phyloP scores from a whole-genome alignment of 352 stramenopile genomes.

The Phytophthora cactorum region DNA sequence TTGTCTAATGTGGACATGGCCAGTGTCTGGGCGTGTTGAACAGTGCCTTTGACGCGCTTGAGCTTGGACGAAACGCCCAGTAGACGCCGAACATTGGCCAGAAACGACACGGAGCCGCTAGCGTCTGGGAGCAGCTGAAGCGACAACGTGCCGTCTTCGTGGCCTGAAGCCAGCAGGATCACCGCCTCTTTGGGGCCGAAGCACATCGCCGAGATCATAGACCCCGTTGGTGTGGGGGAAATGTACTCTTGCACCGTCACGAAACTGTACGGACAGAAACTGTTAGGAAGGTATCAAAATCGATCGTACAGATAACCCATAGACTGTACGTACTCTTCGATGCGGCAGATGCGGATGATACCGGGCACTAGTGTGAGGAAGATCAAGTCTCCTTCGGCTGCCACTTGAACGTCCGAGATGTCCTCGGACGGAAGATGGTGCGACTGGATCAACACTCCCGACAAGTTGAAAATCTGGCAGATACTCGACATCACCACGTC shows the following conservation, averaged over 20 bases:
- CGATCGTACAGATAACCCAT: neutral
- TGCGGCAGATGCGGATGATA: slow-evolving; percentile 69
- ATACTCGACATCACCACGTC: slow-evolving; percentile 41
- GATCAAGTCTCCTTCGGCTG: slow-evolving; percentile 74
- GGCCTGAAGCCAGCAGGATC: slow-evolving; percentile 72
- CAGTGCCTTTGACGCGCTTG: slow-evolving; percentile 88
- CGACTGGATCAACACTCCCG: slow-evolving; percentile 58
- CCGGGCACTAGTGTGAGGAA: slow-evolving; percentile 60
- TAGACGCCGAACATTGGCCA: slow-evolving; percentile 73
- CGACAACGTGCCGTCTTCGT: slow-evolving; percentile 76
- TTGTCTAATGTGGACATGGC: slow-evolving; percentile 84
- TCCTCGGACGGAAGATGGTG: slow-evolving; percentile 56
- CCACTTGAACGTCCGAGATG: slow-evolving; percentile 59
- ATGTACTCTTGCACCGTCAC: slow-evolving; percentile 78
- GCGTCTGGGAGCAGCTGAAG: slow-evolving; percentile 84
- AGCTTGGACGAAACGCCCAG: slow-evolving; percentile 83
- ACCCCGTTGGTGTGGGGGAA: slow-evolving; percentile 33
- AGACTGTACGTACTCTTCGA: slow-evolving; percentile 74
- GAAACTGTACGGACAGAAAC: slow-evolving; percentile 46
- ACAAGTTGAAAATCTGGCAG: slow-evolving; percentile 73
- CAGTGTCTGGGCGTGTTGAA: slow-evolving; percentile 88
- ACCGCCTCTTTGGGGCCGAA: slow-evolving; percentile 82
- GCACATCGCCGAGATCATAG: slow-evolving; percentile 61
- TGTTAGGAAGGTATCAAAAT: neutral
- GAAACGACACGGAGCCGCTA: slow-evolving; percentile 76